Conservation (phyloP, 441 rosid genomes). For the Mallotus repandus region DNA sequence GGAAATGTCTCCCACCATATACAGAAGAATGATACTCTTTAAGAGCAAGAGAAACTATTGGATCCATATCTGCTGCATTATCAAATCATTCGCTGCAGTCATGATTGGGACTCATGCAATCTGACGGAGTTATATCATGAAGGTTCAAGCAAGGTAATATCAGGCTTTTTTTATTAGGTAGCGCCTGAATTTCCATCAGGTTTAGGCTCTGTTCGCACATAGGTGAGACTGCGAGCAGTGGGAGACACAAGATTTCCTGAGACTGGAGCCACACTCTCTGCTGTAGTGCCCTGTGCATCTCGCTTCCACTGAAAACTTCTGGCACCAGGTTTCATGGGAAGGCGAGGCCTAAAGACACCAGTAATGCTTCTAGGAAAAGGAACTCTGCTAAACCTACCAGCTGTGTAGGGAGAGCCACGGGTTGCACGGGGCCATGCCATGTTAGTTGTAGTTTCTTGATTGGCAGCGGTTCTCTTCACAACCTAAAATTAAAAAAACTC, state of each 20-base stretch:
- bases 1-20: constrained; percentile 20
- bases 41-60: constrained; percentile 5
- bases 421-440: constrained; percentile 59
- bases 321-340: constrained; percentile 59
- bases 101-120: constrained; percentile 7
- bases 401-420: constrained; percentile 42
- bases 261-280: constrained; percentile 39
- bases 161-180: constrained; percentile 18
- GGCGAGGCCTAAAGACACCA: constrained; percentile 57
- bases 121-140: background rate
- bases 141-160: background rate
- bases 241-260: constrained; percentile 33
- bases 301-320: constrained; percentile 98
- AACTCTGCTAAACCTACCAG: constrained; percentile 61
- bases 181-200: constrained; percentile 38
- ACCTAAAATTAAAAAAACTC: constrained; percentile 39
- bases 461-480: constrained; percentile 58
- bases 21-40: constrained; percentile 23
- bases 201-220: constrained; percentile 71
- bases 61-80: constrained; percentile 10
- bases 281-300: constrained; percentile 47
- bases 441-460: constrained; percentile 50
- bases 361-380: constrained; percentile 62
- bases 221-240: constrained; percentile 65
- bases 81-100: constrained; percentile 11